These are phyloP conservation scores for Comarum palustre DNA, from an alignment of 306 rosid species.

Conservation along the genomic window DNA sequence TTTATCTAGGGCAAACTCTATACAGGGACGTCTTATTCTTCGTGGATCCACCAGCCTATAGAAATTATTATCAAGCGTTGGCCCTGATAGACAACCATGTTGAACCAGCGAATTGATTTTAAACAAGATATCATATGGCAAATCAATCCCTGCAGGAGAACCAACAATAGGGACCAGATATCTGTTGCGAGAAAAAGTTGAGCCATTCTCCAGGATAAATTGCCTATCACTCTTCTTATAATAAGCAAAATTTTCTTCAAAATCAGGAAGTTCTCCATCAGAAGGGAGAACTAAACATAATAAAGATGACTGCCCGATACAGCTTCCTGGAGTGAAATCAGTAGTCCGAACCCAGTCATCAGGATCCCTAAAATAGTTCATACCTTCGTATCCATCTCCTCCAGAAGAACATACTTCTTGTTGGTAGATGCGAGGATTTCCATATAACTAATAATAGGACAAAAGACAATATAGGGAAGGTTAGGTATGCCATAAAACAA, in stretches of 20 bases:
- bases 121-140: conserved; percentile 63
- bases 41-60: conserved; percentile 59
- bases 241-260: conserved; percentile 52
- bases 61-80: conserved; percentile 45
- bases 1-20: conserved; percentile 62
- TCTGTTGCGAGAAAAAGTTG: conserved; percentile 37
- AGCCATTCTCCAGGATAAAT: conserved; percentile 40
- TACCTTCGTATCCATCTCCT: conserved; percentile 18
- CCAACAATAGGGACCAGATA: conserved; percentile 59
- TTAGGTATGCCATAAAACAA: conserved; percentile 4
- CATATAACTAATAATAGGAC: conserved; percentile 43
- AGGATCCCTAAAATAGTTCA: conserved; percentile 37
- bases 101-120: conserved; percentile 70
- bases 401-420: conserved; percentile 24
- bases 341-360: conserved; percentile 66
- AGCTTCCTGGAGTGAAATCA: conserved; percentile 57
- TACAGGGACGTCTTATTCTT: conserved; percentile 17
- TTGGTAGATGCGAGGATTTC: conserved; percentile 71
- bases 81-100: conserved; percentile 62
- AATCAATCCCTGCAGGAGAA: conserved; percentile 45
- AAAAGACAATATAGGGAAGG: conserved; percentile 12
- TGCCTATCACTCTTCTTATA: conserved; percentile 41
- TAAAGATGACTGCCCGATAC: conserved; percentile 69
- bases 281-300: conserved; percentile 61
- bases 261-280: conserved; percentile 43